A percentile compares a stretch with the other conserved stretches of the same genome.
phyloP scores from a whole-genome alignment of 495 filamentous ascomycete species.

The Penicillium paradoxum region DNA sequence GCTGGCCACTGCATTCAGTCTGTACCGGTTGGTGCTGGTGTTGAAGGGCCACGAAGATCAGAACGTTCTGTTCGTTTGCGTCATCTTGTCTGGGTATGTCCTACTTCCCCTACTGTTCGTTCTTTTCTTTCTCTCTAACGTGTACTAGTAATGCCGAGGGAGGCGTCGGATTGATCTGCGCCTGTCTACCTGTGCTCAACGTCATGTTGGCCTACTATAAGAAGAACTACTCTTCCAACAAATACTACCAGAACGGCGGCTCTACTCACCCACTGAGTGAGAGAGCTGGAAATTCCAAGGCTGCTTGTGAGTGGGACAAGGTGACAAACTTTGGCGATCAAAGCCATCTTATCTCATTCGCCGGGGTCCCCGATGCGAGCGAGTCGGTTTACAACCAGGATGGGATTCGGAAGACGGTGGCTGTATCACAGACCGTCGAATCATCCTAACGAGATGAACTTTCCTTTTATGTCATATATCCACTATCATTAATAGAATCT shows the following conservation, averaged over 20 bases:
- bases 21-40: constrained; percentile 42
- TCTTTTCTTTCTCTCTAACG: constrained; percentile 3
- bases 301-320: constrained; percentile 15
- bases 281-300: constrained; percentile 14
- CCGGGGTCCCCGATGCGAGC: constrained; percentile 21
- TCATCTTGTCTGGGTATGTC: constrained; percentile 44
- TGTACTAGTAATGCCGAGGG: constrained; percentile 41
- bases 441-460: constrained; percentile 4
- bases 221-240: constrained; percentile 27
- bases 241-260: constrained; percentile 28
- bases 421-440: constrained; percentile 35
- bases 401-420: constrained; percentile 36
- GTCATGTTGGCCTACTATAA: constrained; percentile 29
- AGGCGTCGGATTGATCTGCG: constrained; percentile 45
- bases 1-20: constrained; percentile 42
- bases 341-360: constrained; percentile 34
- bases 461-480: not conserved
- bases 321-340: constrained; percentile 27
- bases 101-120: not conserved
- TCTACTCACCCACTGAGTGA: constrained; percentile 29
- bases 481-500: not conserved
- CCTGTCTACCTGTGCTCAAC: constrained; percentile 42
- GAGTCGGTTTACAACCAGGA: constrained; percentile 12
- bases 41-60: constrained; percentile 31
- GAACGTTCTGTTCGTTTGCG: constrained; percentile 39